Base-by-base conservation (phyloP, 176 grass and related monocot species). In the Hsuehochloa calcarea region DNA sequence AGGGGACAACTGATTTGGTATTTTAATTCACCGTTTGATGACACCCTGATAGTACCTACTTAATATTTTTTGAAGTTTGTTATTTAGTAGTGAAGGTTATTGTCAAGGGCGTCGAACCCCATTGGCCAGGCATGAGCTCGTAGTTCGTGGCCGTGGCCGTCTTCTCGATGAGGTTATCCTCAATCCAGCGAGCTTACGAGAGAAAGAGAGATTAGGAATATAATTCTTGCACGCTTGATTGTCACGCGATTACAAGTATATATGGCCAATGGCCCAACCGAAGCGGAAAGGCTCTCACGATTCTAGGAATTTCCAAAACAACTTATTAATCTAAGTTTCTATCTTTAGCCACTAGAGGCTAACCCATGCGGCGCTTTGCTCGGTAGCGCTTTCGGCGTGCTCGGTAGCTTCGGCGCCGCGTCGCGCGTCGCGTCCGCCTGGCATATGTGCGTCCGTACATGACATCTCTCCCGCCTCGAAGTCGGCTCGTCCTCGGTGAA, bases 211-310 rank as follows among this genome's bases (percentile, higher is more conserved):
- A 72, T 49, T 50, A 25, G 25, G 3, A 10, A 63, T 14, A 47
- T 50, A 50, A 50, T 65, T 16, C 45, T 50, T 74, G 6, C 45
- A 8, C 19, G 0, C 0, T 27, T 0, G 0, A 31, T 51, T 74
- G 70, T 74, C 25, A 3, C 8, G 10, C 23, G 45, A 52, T 52
- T 74, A 17, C 46, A 51, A 50, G 23, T 0, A 74, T 74, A 74
- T 74, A 74, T 74, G 39, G 74, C 37, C 55, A 25, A 61, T 26
- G 54, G 70, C 45, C 70, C 45, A 74, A 74, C 70, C 23, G 13
- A 46, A 69, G 31, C 1, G 5, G 2, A 25, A 29, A 49, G 1
- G 45, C 5, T 49, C 70, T 47, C 44, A 45, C 0, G 44, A 49
- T 73, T 49, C 22, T 49, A 49, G 44, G 70, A 29, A 29, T 29